Evolutionary conservation across 345 rosid genomes (phyloP).

Genomic region (Geranium brycei): DNA sequence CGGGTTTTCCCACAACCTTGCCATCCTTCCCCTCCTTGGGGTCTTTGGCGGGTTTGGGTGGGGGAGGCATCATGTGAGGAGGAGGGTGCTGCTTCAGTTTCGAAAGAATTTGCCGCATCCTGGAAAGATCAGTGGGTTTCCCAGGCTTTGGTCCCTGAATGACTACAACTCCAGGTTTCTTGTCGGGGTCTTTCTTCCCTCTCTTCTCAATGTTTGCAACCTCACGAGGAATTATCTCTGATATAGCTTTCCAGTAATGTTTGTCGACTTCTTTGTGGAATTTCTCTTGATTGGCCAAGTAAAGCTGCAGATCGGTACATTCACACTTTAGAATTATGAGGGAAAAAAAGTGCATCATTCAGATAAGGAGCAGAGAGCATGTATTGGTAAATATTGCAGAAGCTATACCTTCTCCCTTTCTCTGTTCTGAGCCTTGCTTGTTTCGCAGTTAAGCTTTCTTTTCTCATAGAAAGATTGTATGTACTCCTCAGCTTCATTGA

Average conservation of each 20-base stretch:
- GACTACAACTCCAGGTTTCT: conserved; percentile 47
- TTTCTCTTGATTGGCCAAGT: conserved; percentile 79
- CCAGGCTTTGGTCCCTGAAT: conserved; percentile 95
- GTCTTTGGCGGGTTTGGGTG: conserved; percentile 34
- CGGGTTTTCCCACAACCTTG: conserved; percentile 14
- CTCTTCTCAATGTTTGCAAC: conserved; percentile 81
- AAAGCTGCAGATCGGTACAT: conserved; percentile 25
- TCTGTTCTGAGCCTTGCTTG: conserved; percentile 65
- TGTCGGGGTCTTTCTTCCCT: conserved; percentile 64
- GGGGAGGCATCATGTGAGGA: conserved; percentile 84
- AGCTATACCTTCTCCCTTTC: conserved; percentile 71
- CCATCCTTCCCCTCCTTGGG: conserved; percentile 22
- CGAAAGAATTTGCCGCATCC: conserved; percentile 74
- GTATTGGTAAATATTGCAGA: not conserved
- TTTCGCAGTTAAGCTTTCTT: conserved; percentile 50
- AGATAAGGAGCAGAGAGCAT: not conserved
- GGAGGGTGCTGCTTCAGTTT: conserved; percentile 83
- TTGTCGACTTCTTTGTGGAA: conserved; percentile 82
- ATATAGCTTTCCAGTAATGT: conserved; percentile 92
- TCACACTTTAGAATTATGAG: not conserved
- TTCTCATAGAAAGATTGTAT: conserved; percentile 75
- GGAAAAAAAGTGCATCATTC: not conserved
- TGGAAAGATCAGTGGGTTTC: conserved; percentile 70
- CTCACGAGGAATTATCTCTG: conserved; percentile 83
- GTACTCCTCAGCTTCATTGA: conserved; percentile 74